These are phyloP conservation scores for Austropuccinia psidii DNA, from an alignment of 1,284 basidiomycete species.

Conservation along the genomic window DNA sequence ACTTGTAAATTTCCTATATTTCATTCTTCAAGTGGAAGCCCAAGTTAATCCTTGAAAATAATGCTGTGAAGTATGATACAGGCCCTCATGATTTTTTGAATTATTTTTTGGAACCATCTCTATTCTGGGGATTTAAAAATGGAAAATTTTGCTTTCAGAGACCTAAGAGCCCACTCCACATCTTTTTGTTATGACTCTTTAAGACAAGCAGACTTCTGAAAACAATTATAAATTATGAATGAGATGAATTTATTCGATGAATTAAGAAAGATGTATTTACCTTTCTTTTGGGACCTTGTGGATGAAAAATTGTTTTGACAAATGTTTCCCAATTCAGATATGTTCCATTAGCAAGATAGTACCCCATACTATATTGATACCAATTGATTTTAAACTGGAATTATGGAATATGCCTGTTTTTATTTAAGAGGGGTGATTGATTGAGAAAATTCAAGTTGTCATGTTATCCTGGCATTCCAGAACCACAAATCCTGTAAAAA, in stretches of 20 bases:
- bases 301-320: neutral
- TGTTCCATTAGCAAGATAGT: neutral
- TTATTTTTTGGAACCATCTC: neutral
- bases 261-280: neutral
- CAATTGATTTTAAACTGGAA: neutral
- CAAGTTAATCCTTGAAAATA: too few relatives aligned
- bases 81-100: neutral
- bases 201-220: neutral
- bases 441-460: constrained; percentile 10
- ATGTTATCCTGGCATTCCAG: neutral
- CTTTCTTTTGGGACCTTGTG: neutral
- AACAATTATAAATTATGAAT: too few relatives aligned
- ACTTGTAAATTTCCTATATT: too few relatives aligned
- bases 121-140: neutral
- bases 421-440: neutral
- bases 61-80: neutral
- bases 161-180: neutral
- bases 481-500: neutral
- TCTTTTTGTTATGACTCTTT: neutral
- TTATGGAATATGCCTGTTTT: neutral
- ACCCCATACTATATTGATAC: neutral
- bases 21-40: too few relatives aligned
- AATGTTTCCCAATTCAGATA: too few relatives aligned
- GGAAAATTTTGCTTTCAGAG: neutral
- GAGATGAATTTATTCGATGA: too few relatives aligned